Conservation (phyloP, 768 basidiomycete genomes). For the Rhizopogon vesiculosus region DNA sequence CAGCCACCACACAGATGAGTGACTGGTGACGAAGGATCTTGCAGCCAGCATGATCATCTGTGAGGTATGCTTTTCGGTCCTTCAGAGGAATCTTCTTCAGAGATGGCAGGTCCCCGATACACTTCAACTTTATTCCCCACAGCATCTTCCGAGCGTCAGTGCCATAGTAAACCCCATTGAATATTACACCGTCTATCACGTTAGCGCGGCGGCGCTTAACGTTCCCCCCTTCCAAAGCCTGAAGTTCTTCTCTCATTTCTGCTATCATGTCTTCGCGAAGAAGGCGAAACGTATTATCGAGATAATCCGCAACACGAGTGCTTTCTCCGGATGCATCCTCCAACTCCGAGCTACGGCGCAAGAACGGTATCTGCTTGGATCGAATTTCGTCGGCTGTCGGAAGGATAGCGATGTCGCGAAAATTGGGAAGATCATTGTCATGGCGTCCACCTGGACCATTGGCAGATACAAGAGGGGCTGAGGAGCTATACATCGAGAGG, state of each 20-base stretch:
- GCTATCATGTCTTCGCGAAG: conserved; percentile 53
- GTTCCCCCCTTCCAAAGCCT: conserved; percentile 31
- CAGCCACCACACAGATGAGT: conserved; percentile 41
- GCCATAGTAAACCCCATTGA: conserved; percentile 30
- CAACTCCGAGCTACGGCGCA: conserved; percentile 35
- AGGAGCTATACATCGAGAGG: conserved; percentile 15
- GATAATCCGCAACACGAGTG: conserved; percentile 34
- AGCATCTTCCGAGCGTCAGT: conserved; percentile 16
- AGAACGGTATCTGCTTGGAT: conserved; percentile 38
- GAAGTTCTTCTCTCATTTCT: conserved; percentile 48
- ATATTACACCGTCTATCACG: conserved; percentile 28
- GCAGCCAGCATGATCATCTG: conserved; percentile 20
- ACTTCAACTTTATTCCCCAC: conserved; percentile 36
- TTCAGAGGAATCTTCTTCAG: conserved; percentile 23
- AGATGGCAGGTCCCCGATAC: conserved; percentile 27
- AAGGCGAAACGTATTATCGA: conserved; percentile 59
- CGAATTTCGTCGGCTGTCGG: conserved; percentile 53
- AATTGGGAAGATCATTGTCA: conserved; percentile 57
- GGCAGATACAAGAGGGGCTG: conserved; percentile 14
- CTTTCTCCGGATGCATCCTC: conserved; percentile 34
- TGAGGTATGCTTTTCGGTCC: conserved; percentile 30
- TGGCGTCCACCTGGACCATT: conserved; percentile 53
- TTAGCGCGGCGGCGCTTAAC: conserved; percentile 32
- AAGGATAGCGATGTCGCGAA: conserved; percentile 49
- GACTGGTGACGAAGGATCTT: conserved; percentile 46